Percentiles rank a stretch among this genome's conserved stretches.
phyloP scores from a whole-genome alignment of 805 yeast genomes.

The Danielia oregonensis region DNA sequence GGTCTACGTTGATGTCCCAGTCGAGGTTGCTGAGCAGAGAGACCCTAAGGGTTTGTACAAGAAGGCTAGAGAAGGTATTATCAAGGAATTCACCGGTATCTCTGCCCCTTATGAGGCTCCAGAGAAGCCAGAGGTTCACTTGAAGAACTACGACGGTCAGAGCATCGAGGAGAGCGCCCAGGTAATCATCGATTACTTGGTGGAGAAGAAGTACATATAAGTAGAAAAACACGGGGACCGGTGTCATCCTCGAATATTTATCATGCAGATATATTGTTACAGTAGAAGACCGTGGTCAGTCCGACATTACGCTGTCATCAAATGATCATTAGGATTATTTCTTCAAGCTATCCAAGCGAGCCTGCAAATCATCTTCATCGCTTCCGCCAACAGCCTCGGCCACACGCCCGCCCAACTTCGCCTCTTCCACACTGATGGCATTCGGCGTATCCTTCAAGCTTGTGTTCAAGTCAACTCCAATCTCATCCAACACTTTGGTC shows the following conservation, averaged over 20 bases:
- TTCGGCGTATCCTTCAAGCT: conserved; percentile 46
- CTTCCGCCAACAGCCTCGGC: conserved; percentile 48
- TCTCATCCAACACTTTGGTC: conserved; percentile 88
- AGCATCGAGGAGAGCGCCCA: conserved; percentile 80
- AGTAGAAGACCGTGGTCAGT: no score
- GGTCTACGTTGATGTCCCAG: conserved; percentile 89
- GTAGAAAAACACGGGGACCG: no score
- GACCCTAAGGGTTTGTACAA: conserved; percentile 97
- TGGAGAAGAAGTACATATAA: conserved; percentile 42
- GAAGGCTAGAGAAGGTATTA: conserved; percentile 93
- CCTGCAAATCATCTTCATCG: conserved; percentile 84
- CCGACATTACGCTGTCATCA: no score
- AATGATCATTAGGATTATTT: conserved; percentile 28
- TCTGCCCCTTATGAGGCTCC: conserved; percentile 97
- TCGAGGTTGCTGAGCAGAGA: conserved; percentile 92
- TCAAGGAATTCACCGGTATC: conserved; percentile 92
- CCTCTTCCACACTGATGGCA: conserved; percentile 24
- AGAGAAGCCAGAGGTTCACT: conserved; percentile 73
- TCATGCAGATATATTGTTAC: no score
- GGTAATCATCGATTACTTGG: conserved; percentile 64
- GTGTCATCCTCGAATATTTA: background rate
- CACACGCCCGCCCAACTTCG: conserved; percentile 24
- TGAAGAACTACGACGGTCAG: conserved; percentile 61
- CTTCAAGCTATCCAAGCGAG: conserved; percentile 79
- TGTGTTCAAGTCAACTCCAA: conserved; percentile 78